Evolutionary conservation across 306 rosid genomes (phyloP), one percentile per base, ranked within the genome.

Genomic region (Lupinus albus): DNA sequence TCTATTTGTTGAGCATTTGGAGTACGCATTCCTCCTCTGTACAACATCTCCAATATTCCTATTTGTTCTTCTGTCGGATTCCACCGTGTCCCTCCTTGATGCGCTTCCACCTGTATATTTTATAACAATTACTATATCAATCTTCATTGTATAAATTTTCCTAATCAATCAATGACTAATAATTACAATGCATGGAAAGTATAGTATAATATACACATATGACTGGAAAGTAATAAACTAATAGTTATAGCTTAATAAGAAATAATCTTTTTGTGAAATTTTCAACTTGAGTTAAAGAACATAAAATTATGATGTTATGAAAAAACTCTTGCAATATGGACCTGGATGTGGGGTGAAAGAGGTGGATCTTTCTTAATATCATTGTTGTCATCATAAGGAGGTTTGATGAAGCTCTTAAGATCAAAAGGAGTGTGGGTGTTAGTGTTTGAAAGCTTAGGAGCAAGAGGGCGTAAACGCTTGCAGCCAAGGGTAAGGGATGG

Each of bases 11-110:
- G 92, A 7, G 97, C 96, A 71, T 92, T 85, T 0, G 97, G 97
- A 13, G 97, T 92, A 45, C 97, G 64, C 96, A 89, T 92, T 49
- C 97, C 97, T 35, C 83, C 83, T 55, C 78, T 83, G 76, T 92
- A 92, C 50, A 92, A 61, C 85, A 81, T 89, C 81, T 92, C 97
- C 76, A 92, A 45, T 87, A 92, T 92, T 1, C 96, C 87, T 56
- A 92, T 92, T 74, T 92, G 96, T 45, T 92, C 97, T 72, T 92
- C 96, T 7, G 97, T 92, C 0, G 96, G 97, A 59, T 89, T 92
- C 97, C 97, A 92, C 64, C 97, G 67, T 3, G 96, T 89, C 69
- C 97, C 96, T 68, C 95, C 96, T 0, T 90, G 92, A 60, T 82
- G 97, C 61, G 88, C 71, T 52, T 91, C 97, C 21, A 83, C 88